Conservation (phyloP, 1,139 yeast species). For the Scheffersomyces stambukii region DNA sequence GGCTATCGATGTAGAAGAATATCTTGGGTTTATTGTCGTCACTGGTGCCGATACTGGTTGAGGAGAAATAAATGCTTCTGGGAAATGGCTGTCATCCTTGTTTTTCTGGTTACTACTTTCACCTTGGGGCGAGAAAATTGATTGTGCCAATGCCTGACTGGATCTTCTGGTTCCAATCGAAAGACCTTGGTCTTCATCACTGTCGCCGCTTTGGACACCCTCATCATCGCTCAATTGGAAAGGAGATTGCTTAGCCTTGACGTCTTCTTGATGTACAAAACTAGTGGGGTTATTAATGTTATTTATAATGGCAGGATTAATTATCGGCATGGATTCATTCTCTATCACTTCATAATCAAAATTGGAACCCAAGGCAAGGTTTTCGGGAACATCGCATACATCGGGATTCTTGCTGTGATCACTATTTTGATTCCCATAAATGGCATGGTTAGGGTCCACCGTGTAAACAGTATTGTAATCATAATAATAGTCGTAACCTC, state of each 20-base stretch:
- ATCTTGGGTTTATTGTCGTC: slow-evolving; percentile 29
- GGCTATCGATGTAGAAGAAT: slow-evolving; percentile 31
- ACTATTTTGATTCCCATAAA: slow-evolving; percentile 29
- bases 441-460: slow-evolving; percentile 48
- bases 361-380: slow-evolving; percentile 38
- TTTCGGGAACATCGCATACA: slow-evolving; percentile 45
- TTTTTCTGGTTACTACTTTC: slow-evolving; percentile 2
- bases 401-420: slow-evolving; percentile 29
- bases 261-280: slow-evolving; percentile 3
- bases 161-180: slow-evolving; percentile 39
- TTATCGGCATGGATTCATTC: slow-evolving; percentile 16
- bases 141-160: slow-evolving; percentile 46
- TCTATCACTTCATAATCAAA: slow-evolving; percentile 35
- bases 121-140: slow-evolving; percentile 28
- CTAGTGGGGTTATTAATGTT: slow-evolving; percentile 10
- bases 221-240: slow-evolving; percentile 18
- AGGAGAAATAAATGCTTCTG: slow-evolving; percentile 12
- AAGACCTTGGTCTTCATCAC: slow-evolving; percentile 33
- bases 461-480: slow-evolving; percentile 84
- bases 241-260: slow-evolving; percentile 8
- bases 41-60: slow-evolving; percentile 26
- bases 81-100: slow-evolving; percentile 13
- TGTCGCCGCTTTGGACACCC: slow-evolving; percentile 15
- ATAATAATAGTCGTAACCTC: slow-evolving; percentile 82
- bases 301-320: slow-evolving; percentile 18